These are phyloP conservation scores for thale cress (Arabidopsis thaliana) DNA, from an alignment of 345 rosid genomes.

Conservation along the genomic window TAIR10.1 NC_003070.9:2820501-2821000, in stretches of 20 bases:
- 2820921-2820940: constrained; percentile 24
- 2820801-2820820: constrained; percentile 19
- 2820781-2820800: background rate
- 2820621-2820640: constrained; percentile 15
- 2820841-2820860: constrained; percentile 15
- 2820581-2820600: constrained; percentile 12
- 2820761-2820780: constrained; percentile 11
- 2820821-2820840: constrained; percentile 20
- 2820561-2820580: constrained; percentile 28
- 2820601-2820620: constrained; percentile 20
- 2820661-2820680: constrained; percentile 7
- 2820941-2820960: constrained; percentile 11
- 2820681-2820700: constrained; percentile 4
- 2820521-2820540: constrained; percentile 45
- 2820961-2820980: constrained; percentile 1
- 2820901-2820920: constrained; percentile 34
- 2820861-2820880: constrained; percentile 6
- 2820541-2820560: constrained; percentile 34
- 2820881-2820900: constrained; percentile 1
- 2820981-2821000: constrained; percentile 20
- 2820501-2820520: constrained; percentile 45
- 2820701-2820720: background rate
- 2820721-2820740: background rate
- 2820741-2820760: constrained; percentile 27
- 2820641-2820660: constrained; percentile 16